Evolutionary conservation across 1,284 basidiomycete genomes (phyloP).

Genomic region (Inonotus hispidus): DNA sequence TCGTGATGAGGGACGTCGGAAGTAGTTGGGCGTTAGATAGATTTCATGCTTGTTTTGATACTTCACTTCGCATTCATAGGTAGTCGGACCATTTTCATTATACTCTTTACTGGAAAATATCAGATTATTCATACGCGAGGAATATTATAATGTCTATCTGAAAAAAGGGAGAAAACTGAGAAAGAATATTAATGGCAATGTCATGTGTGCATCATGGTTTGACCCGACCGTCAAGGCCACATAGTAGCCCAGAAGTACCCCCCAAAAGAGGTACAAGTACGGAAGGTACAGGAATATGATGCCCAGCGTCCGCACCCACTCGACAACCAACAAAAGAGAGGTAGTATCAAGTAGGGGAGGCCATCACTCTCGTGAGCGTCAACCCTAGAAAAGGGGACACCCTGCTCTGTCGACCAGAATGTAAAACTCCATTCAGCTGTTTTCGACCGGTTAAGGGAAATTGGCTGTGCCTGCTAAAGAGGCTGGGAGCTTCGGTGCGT

Average conservation of each 20-base stretch:
- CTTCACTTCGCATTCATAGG: neutral
- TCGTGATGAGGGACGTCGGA: constrained; percentile 2
- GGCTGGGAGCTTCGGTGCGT: constrained; percentile 16
- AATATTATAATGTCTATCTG: neutral
- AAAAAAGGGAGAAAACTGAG: neutral
- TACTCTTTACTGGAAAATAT: neutral
- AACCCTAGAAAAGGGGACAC: constrained; percentile 35
- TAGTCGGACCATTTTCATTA: neutral
- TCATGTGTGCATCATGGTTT: constrained; percentile 71
- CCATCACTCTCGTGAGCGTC: constrained; percentile 66
- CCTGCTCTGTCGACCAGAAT: constrained; percentile 74
- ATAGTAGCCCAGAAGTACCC: constrained; percentile 44
- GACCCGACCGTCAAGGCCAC: constrained; percentile 71
- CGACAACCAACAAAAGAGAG: no score
- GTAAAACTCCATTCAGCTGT: constrained; percentile 35
- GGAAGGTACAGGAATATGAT: constrained; percentile 77
- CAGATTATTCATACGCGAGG: neutral
- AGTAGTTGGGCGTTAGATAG: constrained; percentile 4
- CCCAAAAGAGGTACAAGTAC: constrained; percentile 36
- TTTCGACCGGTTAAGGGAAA: neutral
- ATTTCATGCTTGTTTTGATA: neutral
- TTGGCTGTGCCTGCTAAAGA: constrained; percentile 10
- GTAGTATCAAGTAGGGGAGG: constrained; percentile 19
- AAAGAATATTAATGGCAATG: neutral
- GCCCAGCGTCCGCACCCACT: constrained; percentile 38